Evolutionary conservation across 768 basidiomycete genomes (phyloP).

Genomic region (Suillus spraguei): DNA sequence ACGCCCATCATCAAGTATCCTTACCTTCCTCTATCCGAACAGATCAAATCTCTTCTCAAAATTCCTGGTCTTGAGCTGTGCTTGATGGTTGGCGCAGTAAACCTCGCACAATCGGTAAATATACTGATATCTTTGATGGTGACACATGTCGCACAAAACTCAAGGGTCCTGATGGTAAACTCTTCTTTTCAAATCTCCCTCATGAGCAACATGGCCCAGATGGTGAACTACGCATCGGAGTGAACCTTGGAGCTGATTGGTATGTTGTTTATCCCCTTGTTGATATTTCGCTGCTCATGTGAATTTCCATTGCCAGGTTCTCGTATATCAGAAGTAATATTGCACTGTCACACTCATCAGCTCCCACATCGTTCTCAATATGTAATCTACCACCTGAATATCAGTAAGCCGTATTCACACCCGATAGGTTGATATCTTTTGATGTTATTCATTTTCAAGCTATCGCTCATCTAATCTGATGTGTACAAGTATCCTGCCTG

Average conservation of each 20-base stretch:
- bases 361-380: conserved; percentile 35
- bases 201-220: conserved; percentile 12
- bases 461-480: conserved; percentile 12
- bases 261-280: too few species aligned
- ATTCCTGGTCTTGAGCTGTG: conserved; percentile 26
- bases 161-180: conserved; percentile 22
- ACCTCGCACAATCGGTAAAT: conserved; percentile 13
- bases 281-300: too few species aligned
- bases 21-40: conserved; percentile 8
- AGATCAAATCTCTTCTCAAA: conserved; percentile 15
- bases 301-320: conserved; percentile 27
- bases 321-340: conserved; percentile 36
- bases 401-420: conserved; percentile 21
- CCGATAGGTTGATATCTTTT: too few species aligned
- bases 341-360: conserved; percentile 36
- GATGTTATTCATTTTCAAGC: neutral
- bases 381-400: conserved; percentile 32
- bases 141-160: conserved; percentile 22
- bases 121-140: conserved; percentile 33
- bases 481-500: conserved; percentile 1
- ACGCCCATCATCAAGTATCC: conserved; percentile 12
- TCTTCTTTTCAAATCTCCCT: conserved; percentile 27
- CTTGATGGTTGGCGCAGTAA: conserved; percentile 20
- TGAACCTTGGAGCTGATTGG: conserved; percentile 35
- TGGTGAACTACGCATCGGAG: conserved; percentile 32